A percentile compares a stretch with the other conserved stretches of the same genome.
Conservation (phyloP, 2,329 filamentous ascomycete species). For the Exophiala mesophila region DNA sequence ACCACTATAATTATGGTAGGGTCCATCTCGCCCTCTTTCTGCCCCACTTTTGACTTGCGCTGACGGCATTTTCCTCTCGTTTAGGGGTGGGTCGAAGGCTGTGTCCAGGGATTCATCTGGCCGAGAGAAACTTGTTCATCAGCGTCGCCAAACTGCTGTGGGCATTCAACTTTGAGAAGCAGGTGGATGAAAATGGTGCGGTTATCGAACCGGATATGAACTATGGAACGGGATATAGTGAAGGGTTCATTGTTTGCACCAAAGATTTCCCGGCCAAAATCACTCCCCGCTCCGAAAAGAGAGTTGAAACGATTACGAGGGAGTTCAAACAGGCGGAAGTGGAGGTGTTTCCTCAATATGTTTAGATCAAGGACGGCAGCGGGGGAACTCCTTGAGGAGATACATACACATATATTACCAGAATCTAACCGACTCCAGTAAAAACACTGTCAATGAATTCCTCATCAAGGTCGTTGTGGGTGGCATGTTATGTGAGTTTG, state of each 20-base stretch:
- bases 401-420: no score
- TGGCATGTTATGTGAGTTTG: no score
- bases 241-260: conserved; percentile 34
- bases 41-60: background rate
- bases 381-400: no score
- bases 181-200: conserved; percentile 17
- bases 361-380: conserved; percentile 5
- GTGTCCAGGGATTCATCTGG: conserved; percentile 34
- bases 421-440: no score
- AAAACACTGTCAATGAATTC: no score
- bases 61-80: background rate
- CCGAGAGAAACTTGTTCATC: conserved; percentile 30
- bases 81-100: conserved; percentile 28
- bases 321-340: conserved; percentile 29
- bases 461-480: no score
- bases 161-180: conserved; percentile 29
- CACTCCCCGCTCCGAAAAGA: conserved; percentile 28
- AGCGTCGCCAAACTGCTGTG: conserved; percentile 30
- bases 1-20: conserved; percentile 29
- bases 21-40: conserved; percentile 9
- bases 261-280: conserved; percentile 32
- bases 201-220: conserved; percentile 30
- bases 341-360: conserved; percentile 26
- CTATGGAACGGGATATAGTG: conserved; percentile 35
- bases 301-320: conserved; percentile 30